Evolutionary conservation across 2,329 filamentous ascomycete species (phyloP), one percentile per base, ranked within the genome.

Genomic region (Emergomyces africanus): DNA sequence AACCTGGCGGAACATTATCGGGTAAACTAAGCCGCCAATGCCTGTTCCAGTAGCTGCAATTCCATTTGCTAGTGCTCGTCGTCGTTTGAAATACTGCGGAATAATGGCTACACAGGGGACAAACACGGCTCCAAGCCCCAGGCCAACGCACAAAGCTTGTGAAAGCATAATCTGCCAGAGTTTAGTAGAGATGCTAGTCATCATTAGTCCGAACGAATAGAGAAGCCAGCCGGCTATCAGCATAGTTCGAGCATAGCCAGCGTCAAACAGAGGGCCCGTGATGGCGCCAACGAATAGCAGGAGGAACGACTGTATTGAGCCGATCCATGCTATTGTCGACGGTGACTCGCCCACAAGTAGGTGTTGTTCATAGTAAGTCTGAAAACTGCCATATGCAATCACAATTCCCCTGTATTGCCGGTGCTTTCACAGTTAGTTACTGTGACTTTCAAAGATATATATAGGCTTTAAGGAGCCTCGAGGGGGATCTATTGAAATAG

Each of bases 81-180:
- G 79, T 54, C 74, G 75, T 50, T 75, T 75, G 67, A 88, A 88
- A 66, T 88, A 89, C 12, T 85, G 85, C 3, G 84, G 81, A 1
- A 88, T 73, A 3, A 86, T 79, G 1, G 85, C 81, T 37, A 89
- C 77, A 48, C 79, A 77, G 0, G 86, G 83, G 54, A 84, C 81
- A 70, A 86, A 88, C 5, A 88, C 70, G 61, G 78, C 82, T 5
- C 85, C 85, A 59, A 80, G 80, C 1, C 82, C 84, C 8, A 81
- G 58, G 5, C 80, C 79, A 53, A 80, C 70, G 60, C 75, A 77
- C 46, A 82, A 61, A 28, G 77, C 80, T 63, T 82, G 79, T 0
- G 77, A 73, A 20, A 82, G 73, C 57, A 82, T 74, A 18, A 81
- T 64, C 54, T 83, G 79, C 75, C 78, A 82, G 65, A 78, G 79